Conservation (phyloP, 345 rosid species). For the Erysimum cheiranthoides region DNA sequence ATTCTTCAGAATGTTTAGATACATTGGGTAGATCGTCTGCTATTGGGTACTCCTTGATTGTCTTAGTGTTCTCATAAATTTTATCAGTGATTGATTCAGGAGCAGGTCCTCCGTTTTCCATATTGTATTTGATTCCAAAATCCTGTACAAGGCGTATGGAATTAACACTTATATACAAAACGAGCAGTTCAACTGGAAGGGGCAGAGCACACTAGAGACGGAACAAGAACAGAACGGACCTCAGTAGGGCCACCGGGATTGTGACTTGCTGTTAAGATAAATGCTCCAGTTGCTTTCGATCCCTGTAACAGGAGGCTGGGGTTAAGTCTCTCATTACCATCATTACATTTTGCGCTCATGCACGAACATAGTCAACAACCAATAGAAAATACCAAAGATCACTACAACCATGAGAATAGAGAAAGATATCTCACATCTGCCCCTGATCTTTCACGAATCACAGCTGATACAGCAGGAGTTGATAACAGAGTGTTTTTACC, state of each 20-base stretch:
- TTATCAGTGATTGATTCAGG: slow-evolving; percentile 95
- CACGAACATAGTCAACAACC: slow-evolving; percentile 11
- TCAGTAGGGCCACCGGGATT: slow-evolving; percentile 99
- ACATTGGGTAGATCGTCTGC: slow-evolving; percentile 85
- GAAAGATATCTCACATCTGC: slow-evolving; percentile 69
- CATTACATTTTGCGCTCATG: not conserved
- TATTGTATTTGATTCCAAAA: slow-evolving; percentile 99
- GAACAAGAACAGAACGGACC: slow-evolving; percentile 50
- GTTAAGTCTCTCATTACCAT: slow-evolving; percentile 34
- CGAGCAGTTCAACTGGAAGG: not conserved
- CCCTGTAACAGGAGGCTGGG: slow-evolving; percentile 64
- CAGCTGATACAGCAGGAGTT: slow-evolving; percentile 99
- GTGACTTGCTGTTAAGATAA: slow-evolving; percentile 99
- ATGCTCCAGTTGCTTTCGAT: slow-evolving; percentile 89
- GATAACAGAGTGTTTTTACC: slow-evolving; percentile 95
- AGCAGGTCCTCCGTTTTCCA: slow-evolving; percentile 99
- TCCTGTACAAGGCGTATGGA: slow-evolving; percentile 55
- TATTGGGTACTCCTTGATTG: slow-evolving; percentile 80
- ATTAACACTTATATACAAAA: slow-evolving; percentile 21
- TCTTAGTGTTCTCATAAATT: slow-evolving; percentile 94
- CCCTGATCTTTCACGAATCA: slow-evolving; percentile 92
- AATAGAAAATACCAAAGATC: slow-evolving; percentile 1
- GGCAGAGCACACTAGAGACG: slow-evolving; percentile 10
- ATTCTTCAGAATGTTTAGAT: slow-evolving; percentile 32
- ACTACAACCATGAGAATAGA: not conserved